These are phyloP conservation scores for Hondaea fermentalgiana DNA, from an alignment of 108 stramenopile genomes.

Conservation along the genomic window DNA sequence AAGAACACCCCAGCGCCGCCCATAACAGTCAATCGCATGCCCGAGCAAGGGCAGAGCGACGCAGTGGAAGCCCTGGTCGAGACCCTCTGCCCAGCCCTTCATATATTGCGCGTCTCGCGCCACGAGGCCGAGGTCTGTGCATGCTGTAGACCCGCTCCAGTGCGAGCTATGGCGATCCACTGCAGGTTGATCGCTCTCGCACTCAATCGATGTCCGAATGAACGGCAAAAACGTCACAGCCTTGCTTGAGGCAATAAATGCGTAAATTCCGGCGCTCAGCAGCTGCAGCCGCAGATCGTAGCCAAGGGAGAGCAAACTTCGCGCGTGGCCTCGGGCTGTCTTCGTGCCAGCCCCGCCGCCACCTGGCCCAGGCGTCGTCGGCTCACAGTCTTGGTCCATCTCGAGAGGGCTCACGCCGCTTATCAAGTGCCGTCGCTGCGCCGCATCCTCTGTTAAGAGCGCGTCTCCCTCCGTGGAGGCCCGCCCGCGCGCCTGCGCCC, in stretches of 20 bases:
- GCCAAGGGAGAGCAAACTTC: not conserved
- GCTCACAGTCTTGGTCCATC: no score
- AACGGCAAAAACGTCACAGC: not conserved
- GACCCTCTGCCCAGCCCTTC: not conserved
- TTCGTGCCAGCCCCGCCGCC: no score
- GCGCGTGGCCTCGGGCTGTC: not conserved
- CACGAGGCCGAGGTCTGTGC: not conserved
- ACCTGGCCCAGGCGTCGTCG: no score
- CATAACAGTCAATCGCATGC: not conserved
- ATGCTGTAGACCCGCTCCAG: not conserved
- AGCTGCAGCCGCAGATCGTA: not conserved
- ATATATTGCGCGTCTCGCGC: not conserved
- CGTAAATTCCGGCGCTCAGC: not conserved
- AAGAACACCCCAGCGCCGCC: not conserved
- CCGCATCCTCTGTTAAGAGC: no score
- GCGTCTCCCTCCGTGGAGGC: no score
- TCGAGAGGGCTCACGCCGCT: no score
- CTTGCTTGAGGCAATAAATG: not conserved
- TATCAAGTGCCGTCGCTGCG: no score
- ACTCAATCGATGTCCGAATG: not conserved
- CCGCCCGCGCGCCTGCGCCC: no score
- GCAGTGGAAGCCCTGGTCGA: not conserved
- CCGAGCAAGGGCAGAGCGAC: not conserved
- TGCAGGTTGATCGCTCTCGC: not conserved
- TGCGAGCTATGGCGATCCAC: not conserved